A percentile compares a stretch with the other conserved stretches of the same genome.
These are phyloP conservation scores for Sisymbrium irio DNA, from an alignment of 345 rosid genomes.

Conservation along the genomic window DNA sequence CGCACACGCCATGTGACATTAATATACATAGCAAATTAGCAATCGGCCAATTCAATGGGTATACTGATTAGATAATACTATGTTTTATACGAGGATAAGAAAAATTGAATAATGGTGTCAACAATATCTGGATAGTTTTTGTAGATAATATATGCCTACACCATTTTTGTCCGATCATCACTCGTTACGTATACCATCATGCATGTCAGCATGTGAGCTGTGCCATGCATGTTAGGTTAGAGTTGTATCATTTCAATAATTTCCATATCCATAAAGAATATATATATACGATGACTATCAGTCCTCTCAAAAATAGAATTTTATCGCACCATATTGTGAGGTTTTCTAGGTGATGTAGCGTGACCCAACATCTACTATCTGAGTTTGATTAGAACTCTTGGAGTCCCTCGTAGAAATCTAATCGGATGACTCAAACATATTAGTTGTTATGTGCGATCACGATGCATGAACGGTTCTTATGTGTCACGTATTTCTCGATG, in stretches of 20 bases:
- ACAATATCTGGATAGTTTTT: neutral
- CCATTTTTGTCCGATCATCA: neutral
- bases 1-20: constrained; percentile 10
- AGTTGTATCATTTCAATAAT: constrained; percentile 11
- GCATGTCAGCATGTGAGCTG: constrained; percentile 22
- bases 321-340: neutral
- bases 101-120: neutral
- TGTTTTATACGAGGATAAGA: neutral
- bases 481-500: too few species aligned
- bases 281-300: neutral
- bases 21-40: neutral
- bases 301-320: neutral
- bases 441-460: too few species aligned
- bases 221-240: constrained; percentile 24
- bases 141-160: neutral
- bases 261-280: neutral
- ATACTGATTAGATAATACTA: neutral
- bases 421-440: neutral
- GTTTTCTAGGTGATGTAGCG: neutral
- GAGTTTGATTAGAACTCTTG: neutral
- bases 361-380: neutral
- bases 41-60: neutral
- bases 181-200: neutral
- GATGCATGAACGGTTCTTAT: too few species aligned
- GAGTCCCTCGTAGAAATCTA: neutral